These are phyloP conservation scores for Phytophthora idaei DNA, from an alignment of 352 stramenopile genomes.

Conservation along the genomic window DNA sequence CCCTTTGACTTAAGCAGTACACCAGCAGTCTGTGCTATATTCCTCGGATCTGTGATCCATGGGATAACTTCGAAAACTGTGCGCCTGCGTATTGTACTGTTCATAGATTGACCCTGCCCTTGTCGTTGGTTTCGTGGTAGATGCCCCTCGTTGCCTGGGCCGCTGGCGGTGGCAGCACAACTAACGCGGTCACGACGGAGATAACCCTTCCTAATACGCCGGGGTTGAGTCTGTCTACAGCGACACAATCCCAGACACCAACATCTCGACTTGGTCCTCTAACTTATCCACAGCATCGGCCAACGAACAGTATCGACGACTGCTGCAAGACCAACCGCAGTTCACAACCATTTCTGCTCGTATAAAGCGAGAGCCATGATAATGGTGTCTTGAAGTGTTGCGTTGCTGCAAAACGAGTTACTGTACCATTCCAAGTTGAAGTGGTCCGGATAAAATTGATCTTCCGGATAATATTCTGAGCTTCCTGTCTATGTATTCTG, in stretches of 20 bases:
- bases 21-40: conserved; percentile 34
- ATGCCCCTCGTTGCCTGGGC: too few relatives aligned
- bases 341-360: neutral
- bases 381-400: neutral
- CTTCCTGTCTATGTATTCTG: neutral
- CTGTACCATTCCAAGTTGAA: conserved; percentile 14
- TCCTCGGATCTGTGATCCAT: conserved; percentile 47
- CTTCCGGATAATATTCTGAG: conserved; percentile 16
- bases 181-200: conserved; percentile 3
- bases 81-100: neutral
- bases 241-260: conserved; percentile 12
- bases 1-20: conserved; percentile 39
- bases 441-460: conserved; percentile 15
- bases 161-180: neutral
- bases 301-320: conserved; percentile 29
- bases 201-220: neutral
- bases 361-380: too few relatives aligned
- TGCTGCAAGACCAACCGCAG: conserved; percentile 40
- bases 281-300: neutral
- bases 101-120: too few relatives aligned
- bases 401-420: neutral
- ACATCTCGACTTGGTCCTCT: conserved; percentile 14
- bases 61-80: conserved; percentile 54
- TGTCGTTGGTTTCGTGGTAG: too few relatives aligned
- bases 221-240: neutral